Base-by-base conservation (phyloP, 2,329 filamentous ascomycete genomes). In the Hypoxylon rubiginosum region DNA sequence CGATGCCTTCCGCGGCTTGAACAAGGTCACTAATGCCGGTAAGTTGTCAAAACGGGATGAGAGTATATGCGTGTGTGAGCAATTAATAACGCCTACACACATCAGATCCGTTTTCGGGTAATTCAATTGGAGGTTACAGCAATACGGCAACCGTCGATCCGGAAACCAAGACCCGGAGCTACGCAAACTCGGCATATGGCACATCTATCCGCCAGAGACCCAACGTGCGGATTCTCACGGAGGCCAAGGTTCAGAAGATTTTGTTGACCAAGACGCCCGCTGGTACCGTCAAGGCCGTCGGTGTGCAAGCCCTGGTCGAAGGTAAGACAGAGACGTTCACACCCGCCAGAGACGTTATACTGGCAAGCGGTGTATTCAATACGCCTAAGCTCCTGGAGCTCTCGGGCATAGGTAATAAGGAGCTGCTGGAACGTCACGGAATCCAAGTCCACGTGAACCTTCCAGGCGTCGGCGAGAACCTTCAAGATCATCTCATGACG, bases 91-190 rank as follows among this genome's bases (percentile, higher is more conserved):
- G 5, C 51, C 46, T 28, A 24, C n/a, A 52, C 39, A 2, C 1
- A 21, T 51, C 24, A 71, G 72, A 74, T 65, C 71, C 70, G 2
- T 72, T 71, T 53, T 72, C 71, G 0, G 72, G 72, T 3, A 71
- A 52, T 10, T 68, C 66, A 0, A 56, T 71, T n/a, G 71, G 72
- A 9, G 72, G 64, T 3, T 74, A 72, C 48, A 72, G 66, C 52
- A 73, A 69, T 45, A 46, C 62, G 0, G 63, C 62, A 11, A 72
- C 66, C 1, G 64, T 74, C 1, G 66, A 72, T 46, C 68, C 68
- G 10, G 64, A 63, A 43, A 64, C 63, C 9, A 69, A 67, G 53
- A 61, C 43, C 34, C 70, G 71, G 10, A 73, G 72, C 49, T 70
- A 73, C 21, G 67, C 72, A 2, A 43, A 58, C n/a, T 46, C 66